Evolutionary conservation across 495 filamentous ascomycete species (phyloP), one percentile per base, ranked within the genome.

Genomic region (Aspergillus indologenus): DNA sequence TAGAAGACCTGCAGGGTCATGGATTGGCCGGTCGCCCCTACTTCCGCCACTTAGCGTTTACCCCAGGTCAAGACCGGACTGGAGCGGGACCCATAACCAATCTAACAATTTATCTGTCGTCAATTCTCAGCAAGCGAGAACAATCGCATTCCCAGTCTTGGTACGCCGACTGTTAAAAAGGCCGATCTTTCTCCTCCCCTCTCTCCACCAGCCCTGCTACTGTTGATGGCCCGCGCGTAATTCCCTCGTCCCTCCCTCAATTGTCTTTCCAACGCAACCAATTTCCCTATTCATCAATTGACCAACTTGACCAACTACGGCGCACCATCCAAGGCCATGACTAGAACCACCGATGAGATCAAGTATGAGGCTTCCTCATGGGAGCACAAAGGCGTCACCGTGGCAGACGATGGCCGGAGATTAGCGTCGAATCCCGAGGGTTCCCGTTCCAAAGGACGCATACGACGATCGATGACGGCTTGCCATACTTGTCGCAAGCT

Each of bases 401-500:
- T 57, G 8, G 57, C 63, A 6, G 70, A 72, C 20, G 69, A 71
- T 60, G 65, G 63, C 57, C 57, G 64, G 44, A 58, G 68, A 65
- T 55, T 68, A 21, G 61, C 62, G 31, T 60, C 68, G 57, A 62
- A 63, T 67, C 50, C 55, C 20, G 63, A 73, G 14, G 45, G 55
- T 53, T 22, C 56, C 19, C 66, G 72, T n/a, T 71, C 72, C 4
- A 65, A 71, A 54, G 71, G 69, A 11, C 71, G 74, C 14, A 75
- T 76, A 43, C 71, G 72, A 44, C 72, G 74, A n/a, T 75, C 74
- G 9, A 75, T 75, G 72, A 76, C 72, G 15, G 74, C 74, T 12
- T 76, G 74, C 62, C 68, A 76, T 63, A 76, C 74, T 31, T 76
- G 74, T 55, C 74, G 74, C 60, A 76, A 76, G 67, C 67, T 76